Base-by-base conservation (phyloP, 2,329 filamentous ascomycete genomes). In the Camillea tinctor region DNA sequence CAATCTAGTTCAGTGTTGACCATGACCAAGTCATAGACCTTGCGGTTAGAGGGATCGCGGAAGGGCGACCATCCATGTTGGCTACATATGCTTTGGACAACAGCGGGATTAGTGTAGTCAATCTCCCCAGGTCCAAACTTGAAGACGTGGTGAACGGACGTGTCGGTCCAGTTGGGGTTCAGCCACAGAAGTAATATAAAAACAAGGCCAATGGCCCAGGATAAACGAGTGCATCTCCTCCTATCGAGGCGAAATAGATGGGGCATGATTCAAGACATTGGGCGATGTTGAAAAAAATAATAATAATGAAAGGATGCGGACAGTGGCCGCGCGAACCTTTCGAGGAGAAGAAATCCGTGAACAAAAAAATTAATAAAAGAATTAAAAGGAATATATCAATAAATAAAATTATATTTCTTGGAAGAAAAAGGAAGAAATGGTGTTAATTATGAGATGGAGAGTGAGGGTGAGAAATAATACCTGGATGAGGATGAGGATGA, bases 1-100 rank as follows among this genome's bases (percentile, higher is more conserved):
- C 84, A 87, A 73, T 89, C 86, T 13, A 89, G 77, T 73, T 89
- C 87, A 2, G 79, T 82, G 65, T 86, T 87, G 66, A 88, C 73
- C 77, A 88, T 81, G 66, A 87, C 78, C 1, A 89, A 76, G 69
- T 89, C 87, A 70, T 85, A 87, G 30, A 87, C 75, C 68, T 84
- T 85, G 55, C 84, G 79, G 52, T 68, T 66, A 19, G 60, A 58
- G 19, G 61, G 64, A n/a, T 64, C 60, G 4, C 59, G 54, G 64
- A 74, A 79, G 2, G 74, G 72, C 40, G 69, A 62, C 74, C 77
- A 79, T 24, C 77, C 74, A 60, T 79, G 74, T 7, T 68, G 68
- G 22, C 68, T 67, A 67, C 79, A 81, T 40, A 73, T 60, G 44
- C 55, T 54, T 56, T 64, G 66, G 17, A 66, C 63, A 9, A 61